Evolutionary conservation across 495 filamentous ascomycete genomes (phyloP).

Genomic region (Parathielavia hyrcaniae): DNA sequence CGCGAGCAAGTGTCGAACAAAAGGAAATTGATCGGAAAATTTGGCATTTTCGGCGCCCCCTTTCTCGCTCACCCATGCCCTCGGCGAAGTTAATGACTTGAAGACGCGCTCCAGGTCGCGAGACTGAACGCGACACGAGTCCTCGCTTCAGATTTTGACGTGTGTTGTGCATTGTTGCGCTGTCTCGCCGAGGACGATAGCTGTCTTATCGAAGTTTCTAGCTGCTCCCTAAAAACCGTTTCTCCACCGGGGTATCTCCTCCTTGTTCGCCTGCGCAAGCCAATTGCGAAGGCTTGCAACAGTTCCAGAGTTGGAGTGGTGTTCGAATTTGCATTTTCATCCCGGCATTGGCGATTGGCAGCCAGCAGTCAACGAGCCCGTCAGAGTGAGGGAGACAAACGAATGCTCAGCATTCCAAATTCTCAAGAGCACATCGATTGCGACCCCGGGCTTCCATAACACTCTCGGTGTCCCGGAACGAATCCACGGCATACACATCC

Average conservation of each 20-base stretch:
- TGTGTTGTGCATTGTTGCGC: background rate
- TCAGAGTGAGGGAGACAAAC: background rate
- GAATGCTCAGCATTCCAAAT: background rate
- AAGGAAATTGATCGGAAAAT: constrained; percentile 13
- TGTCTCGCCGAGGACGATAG: background rate
- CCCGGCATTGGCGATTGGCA: background rate
- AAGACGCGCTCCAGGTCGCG: background rate
- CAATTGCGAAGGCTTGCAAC: background rate
- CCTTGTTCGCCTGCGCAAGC: background rate
- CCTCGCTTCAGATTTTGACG: background rate
- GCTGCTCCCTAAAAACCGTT: constrained; percentile 3
- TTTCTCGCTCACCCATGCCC: constrained; percentile 1
- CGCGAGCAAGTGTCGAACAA: background rate
- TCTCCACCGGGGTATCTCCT: background rate
- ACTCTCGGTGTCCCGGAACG: background rate
- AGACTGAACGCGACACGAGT: constrained; percentile 2
- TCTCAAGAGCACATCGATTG: background rate
- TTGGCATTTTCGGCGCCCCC: constrained; percentile 6
- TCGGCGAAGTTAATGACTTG: background rate
- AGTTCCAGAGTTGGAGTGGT: background rate
- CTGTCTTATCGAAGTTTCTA: constrained; percentile 8
- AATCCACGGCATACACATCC: constrained; percentile 1
- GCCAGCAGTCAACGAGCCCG: background rate
- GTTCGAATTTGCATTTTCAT: background rate
- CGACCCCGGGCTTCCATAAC: background rate